Evolutionary conservation across 2,329 filamentous ascomycete genomes (phyloP).

Genomic region (Cladobotryum mycophilum): DNA sequence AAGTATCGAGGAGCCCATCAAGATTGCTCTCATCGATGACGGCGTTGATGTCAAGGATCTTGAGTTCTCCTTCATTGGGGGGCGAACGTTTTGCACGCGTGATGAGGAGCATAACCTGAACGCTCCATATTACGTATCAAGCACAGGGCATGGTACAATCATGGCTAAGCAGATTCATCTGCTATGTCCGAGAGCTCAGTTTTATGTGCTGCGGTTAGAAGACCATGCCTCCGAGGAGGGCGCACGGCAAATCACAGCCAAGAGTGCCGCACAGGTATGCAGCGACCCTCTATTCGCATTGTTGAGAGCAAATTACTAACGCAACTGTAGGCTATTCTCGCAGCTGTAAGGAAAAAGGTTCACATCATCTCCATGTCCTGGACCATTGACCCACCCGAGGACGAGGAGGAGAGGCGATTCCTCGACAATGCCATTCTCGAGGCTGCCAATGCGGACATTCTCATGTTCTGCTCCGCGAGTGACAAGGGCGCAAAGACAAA

Average conservation of each 20-base stretch:
- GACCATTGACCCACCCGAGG: slow-evolving; percentile 23
- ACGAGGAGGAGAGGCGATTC: slow-evolving; percentile 12
- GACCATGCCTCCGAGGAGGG: slow-evolving; percentile 10
- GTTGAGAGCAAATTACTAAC: not conserved
- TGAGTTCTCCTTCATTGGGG: slow-evolving; percentile 19
- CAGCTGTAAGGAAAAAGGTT: slow-evolving; percentile 23
- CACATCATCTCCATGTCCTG: slow-evolving; percentile 34
- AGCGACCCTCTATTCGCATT: not conserved
- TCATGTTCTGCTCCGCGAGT: slow-evolving; percentile 33
- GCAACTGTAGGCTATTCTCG: slow-evolving; percentile 22
- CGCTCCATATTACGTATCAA: slow-evolving; percentile 24
- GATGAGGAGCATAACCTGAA: slow-evolving; percentile 13
- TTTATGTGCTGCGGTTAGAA: slow-evolving; percentile 17
- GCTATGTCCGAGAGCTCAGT: slow-evolving; percentile 19
- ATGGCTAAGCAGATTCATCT: slow-evolving; percentile 23
- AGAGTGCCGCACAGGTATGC: slow-evolving; percentile 22
- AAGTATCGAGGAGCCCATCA: slow-evolving; percentile 18
- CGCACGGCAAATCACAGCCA: slow-evolving; percentile 6
- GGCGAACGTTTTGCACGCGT: slow-evolving; percentile 21
- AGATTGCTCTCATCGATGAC: slow-evolving; percentile 34
- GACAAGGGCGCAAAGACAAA: slow-evolving; percentile 22
- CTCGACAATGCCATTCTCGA: slow-evolving; percentile 22
- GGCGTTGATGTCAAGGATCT: slow-evolving; percentile 28
- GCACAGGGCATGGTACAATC: slow-evolving; percentile 20
- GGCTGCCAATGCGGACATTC: slow-evolving; percentile 23